These are phyloP conservation scores for Usnea hakonensis DNA, from an alignment of 495 filamentous ascomycete genomes.

Conservation along the genomic window DNA sequence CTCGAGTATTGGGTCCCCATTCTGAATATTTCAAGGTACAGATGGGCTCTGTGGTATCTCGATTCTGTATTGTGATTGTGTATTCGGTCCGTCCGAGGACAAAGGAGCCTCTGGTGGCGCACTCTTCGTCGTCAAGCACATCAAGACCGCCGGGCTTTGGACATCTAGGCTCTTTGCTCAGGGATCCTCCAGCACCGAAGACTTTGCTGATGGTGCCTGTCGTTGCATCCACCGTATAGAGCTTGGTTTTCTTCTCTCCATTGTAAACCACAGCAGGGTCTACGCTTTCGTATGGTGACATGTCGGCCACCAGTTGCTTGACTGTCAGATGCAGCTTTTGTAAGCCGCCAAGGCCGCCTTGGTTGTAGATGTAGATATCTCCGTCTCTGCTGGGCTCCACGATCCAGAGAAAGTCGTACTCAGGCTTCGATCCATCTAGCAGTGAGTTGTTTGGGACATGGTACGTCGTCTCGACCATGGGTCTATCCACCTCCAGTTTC, in stretches of 20 bases:
- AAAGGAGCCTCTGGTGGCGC: slow-evolving; percentile 62
- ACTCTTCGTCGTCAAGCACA: slow-evolving; percentile 57
- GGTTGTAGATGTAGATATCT: slow-evolving; percentile 78
- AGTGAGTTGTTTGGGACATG: slow-evolving; percentile 62
- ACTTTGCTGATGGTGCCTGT: slow-evolving; percentile 65
- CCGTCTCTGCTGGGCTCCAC: slow-evolving; percentile 89
- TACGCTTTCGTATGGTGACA: slow-evolving; percentile 57
- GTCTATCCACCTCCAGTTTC: slow-evolving; percentile 72
- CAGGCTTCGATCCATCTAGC: slow-evolving; percentile 44
- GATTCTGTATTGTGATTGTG: slow-evolving; percentile 72
- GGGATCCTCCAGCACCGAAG: slow-evolving; percentile 52
- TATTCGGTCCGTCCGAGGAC: slow-evolving; percentile 83
- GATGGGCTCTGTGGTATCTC: slow-evolving; percentile 64
- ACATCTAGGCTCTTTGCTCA: slow-evolving; percentile 42
- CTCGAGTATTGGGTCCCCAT: slow-evolving; percentile 89
- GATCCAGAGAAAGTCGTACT: slow-evolving; percentile 90
- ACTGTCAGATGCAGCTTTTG: slow-evolving; percentile 65
- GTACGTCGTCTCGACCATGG: slow-evolving; percentile 85
- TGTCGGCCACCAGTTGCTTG: slow-evolving; percentile 64
- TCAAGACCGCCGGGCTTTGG: slow-evolving; percentile 53
- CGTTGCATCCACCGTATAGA: slow-evolving; percentile 75
- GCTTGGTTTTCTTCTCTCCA: slow-evolving; percentile 69
- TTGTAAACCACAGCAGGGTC: slow-evolving; percentile 71
- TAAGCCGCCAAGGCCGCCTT: slow-evolving; percentile 49
- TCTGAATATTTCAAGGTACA: slow-evolving; percentile 91